Base-by-base conservation (phyloP, 1,284 basidiomycete species). In the Porogramme epimiltina region DNA sequence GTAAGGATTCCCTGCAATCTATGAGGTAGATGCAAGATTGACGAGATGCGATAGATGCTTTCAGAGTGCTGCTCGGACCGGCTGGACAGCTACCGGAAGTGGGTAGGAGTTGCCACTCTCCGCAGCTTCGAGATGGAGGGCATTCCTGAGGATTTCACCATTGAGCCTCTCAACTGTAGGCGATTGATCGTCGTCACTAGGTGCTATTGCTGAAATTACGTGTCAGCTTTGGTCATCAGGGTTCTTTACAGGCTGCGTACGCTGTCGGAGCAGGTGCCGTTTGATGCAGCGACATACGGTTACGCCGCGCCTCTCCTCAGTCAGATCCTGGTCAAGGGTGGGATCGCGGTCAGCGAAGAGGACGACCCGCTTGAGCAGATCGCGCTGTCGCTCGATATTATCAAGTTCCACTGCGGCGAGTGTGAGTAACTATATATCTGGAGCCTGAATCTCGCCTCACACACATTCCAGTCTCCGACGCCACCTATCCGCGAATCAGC, bases 361-460 rank as follows among this genome's bases (percentile, higher is more conserved):
- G 94, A 96, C 45, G 86, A 89, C 56, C 82, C 83, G 0, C 74
- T 95, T 28, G 96, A 99, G 70, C 96, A 98, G 70, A 78, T 97
- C 6, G 80, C 91, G 9, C 78, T 99, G 19, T 81, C 86, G 0
- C 75, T 99, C 22, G 91, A 93, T 56, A 84, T 97, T 56, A 82
- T 99, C 60, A 87, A 83, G 53, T 93, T 92, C 71, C 94, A 98
- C 66, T 83, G 82, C 51, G 84, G 83, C 42, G 88, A 93, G 75
- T 96, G 93, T 93, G 65, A 62, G 85, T 74, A 23, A 23, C 59
- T 38, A 22, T 18, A n/a, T 26, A 4, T 13, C 61, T 24, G 19
- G 49, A 22, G 11, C 24, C n/a, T 6, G 34, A 22, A 47, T 5
- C 42, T 44, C 15, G 16, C 28, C 24, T 23, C 34, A 49, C 45